These are phyloP conservation scores for Omphalea diandra DNA, from an alignment of 441 rosid species.

Conservation along the genomic window DNA sequence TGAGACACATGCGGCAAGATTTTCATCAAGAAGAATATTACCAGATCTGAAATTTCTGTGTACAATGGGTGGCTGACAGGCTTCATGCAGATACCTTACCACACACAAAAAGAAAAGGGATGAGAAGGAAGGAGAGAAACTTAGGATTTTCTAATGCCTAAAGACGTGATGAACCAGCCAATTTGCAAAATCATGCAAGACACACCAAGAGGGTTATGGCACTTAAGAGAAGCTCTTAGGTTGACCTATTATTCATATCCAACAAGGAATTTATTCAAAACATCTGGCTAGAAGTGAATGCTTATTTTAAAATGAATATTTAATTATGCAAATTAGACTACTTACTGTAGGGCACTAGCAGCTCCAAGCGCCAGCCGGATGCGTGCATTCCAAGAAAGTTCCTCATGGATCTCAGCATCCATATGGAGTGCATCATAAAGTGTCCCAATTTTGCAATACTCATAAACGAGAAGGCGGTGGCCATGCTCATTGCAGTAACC, in stretches of 20 bases:
- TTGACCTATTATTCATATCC: background rate
- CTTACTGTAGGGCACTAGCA: slow-evolving; percentile 87
- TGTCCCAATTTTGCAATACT: slow-evolving; percentile 59
- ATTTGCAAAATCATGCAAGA: slow-evolving; percentile 15
- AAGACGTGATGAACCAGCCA: slow-evolving; percentile 6
- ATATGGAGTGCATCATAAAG: slow-evolving; percentile 69
- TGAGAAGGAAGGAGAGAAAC: background rate
- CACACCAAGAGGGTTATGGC: too few relatives aligned
- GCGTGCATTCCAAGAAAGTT: slow-evolving; percentile 71
- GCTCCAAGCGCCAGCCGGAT: slow-evolving; percentile 70
- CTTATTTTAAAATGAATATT: background rate
- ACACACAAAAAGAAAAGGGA: slow-evolving; percentile 10
- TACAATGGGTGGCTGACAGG: slow-evolving; percentile 68
- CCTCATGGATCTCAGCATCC: slow-evolving; percentile 50
- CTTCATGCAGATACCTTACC: slow-evolving; percentile 82
- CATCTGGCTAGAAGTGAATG: background rate
- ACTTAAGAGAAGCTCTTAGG: slow-evolving; percentile 9
- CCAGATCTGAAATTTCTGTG: slow-evolving; percentile 76
- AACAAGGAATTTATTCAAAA: background rate
- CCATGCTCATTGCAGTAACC: slow-evolving; percentile 85
- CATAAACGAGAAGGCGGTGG: slow-evolving; percentile 64
- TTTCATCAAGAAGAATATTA: slow-evolving; percentile 72
- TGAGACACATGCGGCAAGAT: slow-evolving; percentile 59
- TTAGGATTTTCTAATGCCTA: background rate
- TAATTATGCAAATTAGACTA: slow-evolving; percentile 11